phyloP scores from a whole-genome alignment of 306 rosid genomes.

The Quercus engelmannii region DNA sequence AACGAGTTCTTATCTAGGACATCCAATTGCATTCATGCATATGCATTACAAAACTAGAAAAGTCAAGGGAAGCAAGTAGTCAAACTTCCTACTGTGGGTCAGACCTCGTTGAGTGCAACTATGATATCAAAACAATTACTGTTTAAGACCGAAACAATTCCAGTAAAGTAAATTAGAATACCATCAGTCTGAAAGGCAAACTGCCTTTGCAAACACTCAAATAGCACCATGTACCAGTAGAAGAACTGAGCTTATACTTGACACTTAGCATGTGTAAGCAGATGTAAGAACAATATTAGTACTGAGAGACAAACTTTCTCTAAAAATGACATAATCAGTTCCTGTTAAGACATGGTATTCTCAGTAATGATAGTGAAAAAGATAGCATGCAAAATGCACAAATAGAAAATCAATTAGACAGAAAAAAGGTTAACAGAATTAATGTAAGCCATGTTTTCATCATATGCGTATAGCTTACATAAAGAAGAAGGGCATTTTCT shows the following conservation, averaged over 20 bases:
- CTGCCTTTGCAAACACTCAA: neutral
- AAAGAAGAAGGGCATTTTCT: conserved; percentile 75
- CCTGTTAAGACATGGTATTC: neutral
- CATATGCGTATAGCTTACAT: conserved; percentile 59
- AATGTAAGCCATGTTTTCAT: conserved; percentile 11
- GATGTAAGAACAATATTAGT: neutral
- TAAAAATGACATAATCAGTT: neutral
- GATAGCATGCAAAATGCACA: neutral
- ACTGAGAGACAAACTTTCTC: neutral
- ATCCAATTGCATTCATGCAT: neutral
- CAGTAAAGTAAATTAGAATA: neutral
- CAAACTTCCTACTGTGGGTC: neutral
- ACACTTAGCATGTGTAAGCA: neutral
- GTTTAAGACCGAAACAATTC: neutral
- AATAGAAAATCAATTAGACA: neutral
- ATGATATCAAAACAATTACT: neutral
- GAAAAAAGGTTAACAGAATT: conserved; percentile 10
- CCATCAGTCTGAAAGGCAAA: neutral
- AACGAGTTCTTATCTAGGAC: neutral
- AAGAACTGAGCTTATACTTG: neutral
- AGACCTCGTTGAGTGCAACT: neutral
- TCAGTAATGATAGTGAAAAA: neutral
- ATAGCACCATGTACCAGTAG: neutral
- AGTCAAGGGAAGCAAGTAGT: neutral
- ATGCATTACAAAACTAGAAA: neutral